Conservation (phyloP, 1,284 basidiomycete species). For the Athelia psychrophila region DNA sequence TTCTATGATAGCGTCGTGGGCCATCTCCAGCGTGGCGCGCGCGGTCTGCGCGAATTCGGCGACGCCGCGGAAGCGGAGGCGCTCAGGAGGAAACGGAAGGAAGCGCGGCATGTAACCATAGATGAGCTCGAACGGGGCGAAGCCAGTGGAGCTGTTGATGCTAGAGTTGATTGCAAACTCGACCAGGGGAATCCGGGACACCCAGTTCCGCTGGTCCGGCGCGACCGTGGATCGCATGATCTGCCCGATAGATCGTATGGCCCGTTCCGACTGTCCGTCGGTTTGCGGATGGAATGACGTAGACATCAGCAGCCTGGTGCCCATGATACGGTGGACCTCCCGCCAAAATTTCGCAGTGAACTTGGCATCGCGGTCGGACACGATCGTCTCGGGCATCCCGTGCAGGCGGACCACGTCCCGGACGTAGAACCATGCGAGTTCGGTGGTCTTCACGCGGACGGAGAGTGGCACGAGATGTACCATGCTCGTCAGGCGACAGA, state of each 20-base stretch:
- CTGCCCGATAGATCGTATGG: slow-evolving; percentile 35
- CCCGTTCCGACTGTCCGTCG: slow-evolving; percentile 37
- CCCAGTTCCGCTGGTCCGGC: slow-evolving; percentile 36
- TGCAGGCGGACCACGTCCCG: slow-evolving; percentile 35
- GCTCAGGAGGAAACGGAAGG: slow-evolving; percentile 18
- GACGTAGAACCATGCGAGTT: slow-evolving; percentile 40
- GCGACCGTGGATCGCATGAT: slow-evolving; percentile 33
- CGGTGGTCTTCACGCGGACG: slow-evolving; percentile 26
- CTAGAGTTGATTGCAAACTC: slow-evolving; percentile 34
- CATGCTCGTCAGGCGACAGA: slow-evolving; percentile 32
- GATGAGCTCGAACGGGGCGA: slow-evolving; percentile 29
- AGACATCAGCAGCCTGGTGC: slow-evolving; percentile 35
- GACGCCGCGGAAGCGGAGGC: slow-evolving; percentile 21
- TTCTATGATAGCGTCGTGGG: slow-evolving; percentile 29
- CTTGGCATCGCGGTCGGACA: slow-evolving; percentile 37
- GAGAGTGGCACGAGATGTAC: slow-evolving; percentile 29
- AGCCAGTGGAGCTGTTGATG: slow-evolving; percentile 20
- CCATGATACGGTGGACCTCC: slow-evolving; percentile 28
- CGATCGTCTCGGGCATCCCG: slow-evolving; percentile 34
- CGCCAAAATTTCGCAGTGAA: slow-evolving; percentile 46
- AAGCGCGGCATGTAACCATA: slow-evolving; percentile 22
- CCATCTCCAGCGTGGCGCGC: slow-evolving; percentile 21
- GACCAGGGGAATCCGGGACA: slow-evolving; percentile 28
- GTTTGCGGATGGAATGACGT: slow-evolving; percentile 43
- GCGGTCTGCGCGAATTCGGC: slow-evolving; percentile 20